Percentiles rank a stretch among this genome's conserved stretches.
phyloP scores from a whole-genome alignment of 2,329 filamentous ascomycete genomes.

The Diaporthe ilicicola region DNA sequence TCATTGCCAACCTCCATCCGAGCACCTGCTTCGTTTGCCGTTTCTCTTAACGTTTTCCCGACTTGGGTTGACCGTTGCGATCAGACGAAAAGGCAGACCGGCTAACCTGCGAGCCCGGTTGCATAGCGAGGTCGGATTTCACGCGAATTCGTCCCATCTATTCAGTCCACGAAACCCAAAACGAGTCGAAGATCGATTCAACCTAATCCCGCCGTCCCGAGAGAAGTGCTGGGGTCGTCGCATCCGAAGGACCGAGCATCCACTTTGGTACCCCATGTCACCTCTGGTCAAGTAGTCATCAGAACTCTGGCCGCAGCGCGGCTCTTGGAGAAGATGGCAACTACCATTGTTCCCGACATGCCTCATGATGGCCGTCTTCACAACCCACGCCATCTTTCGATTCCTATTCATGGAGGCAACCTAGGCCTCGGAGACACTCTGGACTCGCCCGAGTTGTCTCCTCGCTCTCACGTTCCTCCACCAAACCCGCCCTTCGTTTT shows the following conservation, averaged over 20 bases:
- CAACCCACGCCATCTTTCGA: slow-evolving; percentile 33
- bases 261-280: slow-evolving; percentile 49
- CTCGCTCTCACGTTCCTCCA: slow-evolving; percentile 51
- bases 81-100: slow-evolving; percentile 40
- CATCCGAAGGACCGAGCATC: slow-evolving; percentile 2
- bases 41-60: slow-evolving; percentile 29
- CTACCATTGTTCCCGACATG: slow-evolving; percentile 42
- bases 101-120: slow-evolving; percentile 27
- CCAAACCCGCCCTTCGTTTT: slow-evolving; percentile 74
- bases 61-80: slow-evolving; percentile 24
- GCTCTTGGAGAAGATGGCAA: slow-evolving; percentile 49
- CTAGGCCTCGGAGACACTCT: slow-evolving; percentile 38
- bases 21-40: slow-evolving; percentile 24
- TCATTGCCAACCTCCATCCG: slow-evolving; percentile 9
- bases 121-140: slow-evolving; percentile 24
- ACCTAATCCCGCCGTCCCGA: slow-evolving; percentile 18
- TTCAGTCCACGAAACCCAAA: slow-evolving; percentile 16
- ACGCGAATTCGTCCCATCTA: slow-evolving; percentile 31
- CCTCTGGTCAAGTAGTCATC: slow-evolving; percentile 47
- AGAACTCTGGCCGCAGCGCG: slow-evolving; percentile 58
- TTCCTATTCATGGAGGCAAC: slow-evolving; percentile 42
- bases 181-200: slow-evolving; percentile 10
- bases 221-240: slow-evolving; percentile 7
- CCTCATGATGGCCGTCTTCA: slow-evolving; percentile 35
- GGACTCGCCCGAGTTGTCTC: slow-evolving; percentile 44